phyloP scores from a whole-genome alignment of 2,329 filamentous ascomycete genomes.

The Botrytis tulipae region DNA sequence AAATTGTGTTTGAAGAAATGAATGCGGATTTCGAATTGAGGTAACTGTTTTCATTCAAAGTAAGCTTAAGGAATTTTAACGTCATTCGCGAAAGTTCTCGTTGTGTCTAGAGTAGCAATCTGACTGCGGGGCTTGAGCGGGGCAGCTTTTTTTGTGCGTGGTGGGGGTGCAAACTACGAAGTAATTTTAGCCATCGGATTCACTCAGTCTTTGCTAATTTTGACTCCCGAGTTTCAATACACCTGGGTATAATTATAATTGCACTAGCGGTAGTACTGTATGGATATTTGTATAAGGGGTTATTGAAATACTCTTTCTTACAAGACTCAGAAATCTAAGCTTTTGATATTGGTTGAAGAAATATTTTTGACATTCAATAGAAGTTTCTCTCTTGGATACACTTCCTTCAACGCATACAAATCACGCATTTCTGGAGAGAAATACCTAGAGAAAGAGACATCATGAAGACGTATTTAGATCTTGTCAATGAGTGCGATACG shows the following conservation, averaged over 20 bases:
- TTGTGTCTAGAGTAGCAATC: not conserved
- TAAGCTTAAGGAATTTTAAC: not conserved
- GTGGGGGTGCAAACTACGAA: not conserved
- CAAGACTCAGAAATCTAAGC: not conserved
- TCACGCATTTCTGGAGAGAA: not conserved
- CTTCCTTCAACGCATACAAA: not conserved
- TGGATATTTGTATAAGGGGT: not conserved
- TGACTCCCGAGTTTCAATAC: conserved; percentile 8
- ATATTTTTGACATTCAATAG: not conserved
- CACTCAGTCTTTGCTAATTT: not conserved
- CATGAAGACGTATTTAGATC: conserved; percentile 47
- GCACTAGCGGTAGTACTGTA: not conserved
- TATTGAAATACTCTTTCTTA: too few species aligned
- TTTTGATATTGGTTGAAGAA: not conserved
- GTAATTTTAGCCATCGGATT: not conserved
- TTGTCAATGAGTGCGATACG: conserved; percentile 55
- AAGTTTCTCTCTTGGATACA: not conserved
- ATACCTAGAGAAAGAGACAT: not conserved
- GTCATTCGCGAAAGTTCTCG: conserved; percentile 9
- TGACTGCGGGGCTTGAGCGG: not conserved
- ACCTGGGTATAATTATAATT: conserved; percentile 1
- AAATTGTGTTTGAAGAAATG: not conserved
- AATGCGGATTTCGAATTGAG: not conserved
- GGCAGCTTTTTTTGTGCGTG: not conserved
- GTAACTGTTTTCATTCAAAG: not conserved